Base-by-base conservation (phyloP, 306 rosid species). In the Acacia melanoxylon region DNA sequence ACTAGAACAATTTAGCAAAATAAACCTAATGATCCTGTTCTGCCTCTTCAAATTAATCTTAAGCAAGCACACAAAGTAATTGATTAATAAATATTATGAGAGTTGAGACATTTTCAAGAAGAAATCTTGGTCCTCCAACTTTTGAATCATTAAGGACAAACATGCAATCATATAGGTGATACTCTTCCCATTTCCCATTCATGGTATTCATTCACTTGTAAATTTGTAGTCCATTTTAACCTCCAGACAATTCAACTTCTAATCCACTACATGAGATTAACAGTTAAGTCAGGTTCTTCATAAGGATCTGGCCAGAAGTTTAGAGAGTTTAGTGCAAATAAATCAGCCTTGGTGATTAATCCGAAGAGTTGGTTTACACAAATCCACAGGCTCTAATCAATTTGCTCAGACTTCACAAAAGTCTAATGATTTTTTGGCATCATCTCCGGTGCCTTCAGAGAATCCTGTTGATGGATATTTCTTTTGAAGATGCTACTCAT, bases 1-100 rank as follows among this genome's bases (percentile, higher is more conserved):
- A 20, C 10, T 8, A 68, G 51, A 37, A 20, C 48, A 82, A 42
- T 65, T 46, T 22, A 68, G 41, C 13, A 76, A 9, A 44, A 63
- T 7, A 69, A 77, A 48, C 68, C 46, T 35, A 68, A 35, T 19
- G 41, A 78, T 49, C 16, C 25, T 14, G 24, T 31, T 40, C 42
- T 25, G 59, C 52, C 61, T 77, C 74, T 83, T 83, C 48, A 37
- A 46, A 61, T 48, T 46, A 71, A 49, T 25, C 46, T 3, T 62
- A 4, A 27, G n/a, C 40, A 27, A 29, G 35, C 5, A 22, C 42
- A 20, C 61, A 54, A 31, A 48, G 40, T 25, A 68, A n/a, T 29
- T 41, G 37, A 67, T 27, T 29, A n/a, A 58, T 17, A 20, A 46
- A 68, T 9, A 68, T 66, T 40, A 79, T 17, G 3, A 22, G 12